Conservation (phyloP, 2,329 filamentous ascomycete genomes). For the Paraconiothyrium brasiliense region DNA sequence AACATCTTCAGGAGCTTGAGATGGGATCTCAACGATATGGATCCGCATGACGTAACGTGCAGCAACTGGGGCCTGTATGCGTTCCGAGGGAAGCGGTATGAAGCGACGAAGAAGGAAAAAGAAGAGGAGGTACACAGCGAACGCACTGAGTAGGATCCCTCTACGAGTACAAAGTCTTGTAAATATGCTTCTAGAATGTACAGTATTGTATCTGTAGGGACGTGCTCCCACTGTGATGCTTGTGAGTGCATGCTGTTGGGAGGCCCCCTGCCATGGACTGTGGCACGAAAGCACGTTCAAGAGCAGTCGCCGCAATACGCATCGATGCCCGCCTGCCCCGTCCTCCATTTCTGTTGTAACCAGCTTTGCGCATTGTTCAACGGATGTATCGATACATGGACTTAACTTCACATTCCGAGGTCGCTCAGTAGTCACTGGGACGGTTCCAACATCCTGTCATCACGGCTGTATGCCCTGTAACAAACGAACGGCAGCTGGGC, state of each 20-base stretch:
- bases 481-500: too few relatives aligned
- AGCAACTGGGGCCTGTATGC: slow-evolving; percentile 98
- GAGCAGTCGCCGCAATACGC: not conserved
- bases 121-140: slow-evolving; percentile 47
- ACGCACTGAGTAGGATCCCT: slow-evolving; percentile 34
- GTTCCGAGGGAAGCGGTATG: slow-evolving; percentile 96
- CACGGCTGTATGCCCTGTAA: too few relatives aligned
- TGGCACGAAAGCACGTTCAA: not conserved
- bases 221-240: not conserved
- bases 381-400: too few relatives aligned
- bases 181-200: slow-evolving; percentile 24
- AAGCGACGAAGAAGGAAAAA: slow-evolving; percentile 66
- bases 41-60: slow-evolving; percentile 91
- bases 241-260: not conserved
- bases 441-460: too few relatives aligned
- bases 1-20: slow-evolving; percentile 92
- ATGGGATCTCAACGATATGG: slow-evolving; percentile 96
- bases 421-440: too few relatives aligned
- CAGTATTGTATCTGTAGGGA: slow-evolving; percentile 16
- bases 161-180: slow-evolving; percentile 8
- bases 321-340: too few relatives aligned
- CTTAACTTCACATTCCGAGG: too few relatives aligned
- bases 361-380: too few relatives aligned
- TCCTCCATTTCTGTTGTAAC: too few relatives aligned
- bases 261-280: not conserved